Base-by-base conservation (phyloP, 768 basidiomycete species). In the Lactarius quietus region DNA sequence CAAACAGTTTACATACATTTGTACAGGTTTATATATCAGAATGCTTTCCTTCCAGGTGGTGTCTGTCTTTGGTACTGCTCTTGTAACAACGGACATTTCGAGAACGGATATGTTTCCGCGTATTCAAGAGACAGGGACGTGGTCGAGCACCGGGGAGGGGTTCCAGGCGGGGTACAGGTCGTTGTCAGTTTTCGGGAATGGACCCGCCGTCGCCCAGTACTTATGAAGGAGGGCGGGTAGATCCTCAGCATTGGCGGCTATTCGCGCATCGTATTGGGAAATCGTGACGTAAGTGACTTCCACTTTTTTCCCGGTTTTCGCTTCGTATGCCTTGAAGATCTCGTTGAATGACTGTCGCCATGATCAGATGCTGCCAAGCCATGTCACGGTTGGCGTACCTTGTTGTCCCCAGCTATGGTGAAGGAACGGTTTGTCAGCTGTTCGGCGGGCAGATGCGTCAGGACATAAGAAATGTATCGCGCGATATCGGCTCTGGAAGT, bases 291-390 rank as follows among this genome's bases (percentile, higher is more conserved):
- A 63, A 18, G 59, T 68, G 28, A 71, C 53, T 20, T 71, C 53
- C 7, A 70, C 36, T 33, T 69, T 68, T 54, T 55, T 71, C 17
- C 70, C 71, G 0, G 62, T 71, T 58, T 63, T 68, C 15, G 28
- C 61, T 26, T 71, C 59, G 29, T 64, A 72, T 20, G 36, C 57
- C 36, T 56, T 52, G 53, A 71, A 63, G 43, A 72, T 43, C 41
- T 72, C 65, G n/a, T 72, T 71, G 56, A 70, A 62, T 14, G 68
- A 65, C 67, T 68, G 28, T 36, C 14, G 12, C 28, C 28, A 18
- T 51, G 43, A n/a, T 57, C 51, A 63, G 48, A 31, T 33, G 15
- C 31, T 12, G 12, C 20, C 29, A 6, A 43, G 9, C 5, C 31
- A 31, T 41, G 15, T 20, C 18, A 54, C 29, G 14, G 48, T 23